These are phyloP conservation scores for Candida rishiriensis DNA, from an alignment of 805 yeast species.

Conservation along the genomic window DNA sequence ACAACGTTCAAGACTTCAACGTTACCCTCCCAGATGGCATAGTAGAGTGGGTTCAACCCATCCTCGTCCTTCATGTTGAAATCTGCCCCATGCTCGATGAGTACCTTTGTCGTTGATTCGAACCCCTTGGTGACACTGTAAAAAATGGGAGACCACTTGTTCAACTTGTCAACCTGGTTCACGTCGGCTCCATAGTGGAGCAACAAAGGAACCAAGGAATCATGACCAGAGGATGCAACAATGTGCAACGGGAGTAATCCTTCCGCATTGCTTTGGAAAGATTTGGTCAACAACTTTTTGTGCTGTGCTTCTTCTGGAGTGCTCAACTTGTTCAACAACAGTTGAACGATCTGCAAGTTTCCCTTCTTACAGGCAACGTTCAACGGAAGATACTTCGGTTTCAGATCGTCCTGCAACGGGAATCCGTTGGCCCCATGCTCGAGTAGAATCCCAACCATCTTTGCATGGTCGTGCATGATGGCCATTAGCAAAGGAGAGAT, in stretches of 20 bases:
- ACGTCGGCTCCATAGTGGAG: conserved; percentile 71
- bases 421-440: conserved; percentile 46
- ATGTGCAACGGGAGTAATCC: conserved; percentile 87
- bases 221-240: conserved; percentile 79
- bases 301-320: conserved; percentile 25
- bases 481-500: conserved; percentile 82
- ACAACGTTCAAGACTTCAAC: conserved; percentile 72
- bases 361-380: conserved; percentile 89
- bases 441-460: conserved; percentile 46
- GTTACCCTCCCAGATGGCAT: conserved; percentile 94
- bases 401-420: conserved; percentile 43
- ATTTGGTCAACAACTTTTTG: conserved; percentile 29
- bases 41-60: conserved; percentile 74
- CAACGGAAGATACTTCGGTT: conserved; percentile 67
- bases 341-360: conserved; percentile 61
- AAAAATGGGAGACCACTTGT: conserved; percentile 91
- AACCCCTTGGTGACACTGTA: conserved; percentile 89
- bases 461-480: conserved; percentile 61
- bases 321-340: conserved; percentile 42
- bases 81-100: conserved; percentile 72
- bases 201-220: conserved; percentile 60
- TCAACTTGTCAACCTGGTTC: conserved; percentile 75
- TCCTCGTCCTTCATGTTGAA: conserved; percentile 69
- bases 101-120: conserved; percentile 58
- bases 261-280: conserved; percentile 72